Percentiles rank a stretch among this genome's conserved stretches.
These are phyloP conservation scores for Cyclocybe cylindracea DNA, from an alignment of 768 basidiomycete species.

Conservation along the genomic window DNA sequence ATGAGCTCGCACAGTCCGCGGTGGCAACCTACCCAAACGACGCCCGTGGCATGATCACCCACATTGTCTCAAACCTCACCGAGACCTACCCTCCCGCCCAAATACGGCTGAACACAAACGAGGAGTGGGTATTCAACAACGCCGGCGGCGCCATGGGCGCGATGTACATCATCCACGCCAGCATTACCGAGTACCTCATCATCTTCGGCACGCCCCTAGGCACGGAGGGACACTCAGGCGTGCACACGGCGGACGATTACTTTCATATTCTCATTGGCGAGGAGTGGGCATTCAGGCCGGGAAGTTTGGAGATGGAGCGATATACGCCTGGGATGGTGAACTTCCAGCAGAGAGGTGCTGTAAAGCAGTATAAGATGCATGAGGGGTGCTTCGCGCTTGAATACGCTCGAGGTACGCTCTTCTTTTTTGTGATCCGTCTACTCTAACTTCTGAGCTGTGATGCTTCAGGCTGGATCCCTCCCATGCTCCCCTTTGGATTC, in stretches of 20 bases:
- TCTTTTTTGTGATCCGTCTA: neutral
- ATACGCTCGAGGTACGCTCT: conserved; percentile 79
- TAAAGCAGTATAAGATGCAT: conserved; percentile 98
- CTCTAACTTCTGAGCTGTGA: neutral
- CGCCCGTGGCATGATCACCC: conserved; percentile 71
- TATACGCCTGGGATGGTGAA: conserved; percentile 87
- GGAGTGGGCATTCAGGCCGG: conserved; percentile 90
- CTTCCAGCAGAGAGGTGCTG: conserved; percentile 75
- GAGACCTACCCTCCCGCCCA: conserved; percentile 61
- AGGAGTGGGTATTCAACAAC: conserved; percentile 96
- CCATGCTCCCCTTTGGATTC: conserved; percentile 94
- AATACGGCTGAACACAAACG: conserved; percentile 58
- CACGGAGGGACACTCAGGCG: conserved; percentile 93
- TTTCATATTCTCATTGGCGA: conserved; percentile 95
- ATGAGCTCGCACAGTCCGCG: conserved; percentile 74
- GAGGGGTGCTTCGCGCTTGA: conserved; percentile 95
- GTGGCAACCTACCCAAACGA: conserved; percentile 66
- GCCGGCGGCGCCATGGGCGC: conserved; percentile 98
- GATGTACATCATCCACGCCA: conserved; percentile 97
- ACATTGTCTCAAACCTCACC: conserved; percentile 83
- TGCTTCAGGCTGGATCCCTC: conserved; percentile 90
- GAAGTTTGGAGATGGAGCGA: conserved; percentile 79
- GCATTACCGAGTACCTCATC: conserved; percentile 95
- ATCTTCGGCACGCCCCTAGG: conserved; percentile 96
- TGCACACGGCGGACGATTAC: conserved; percentile 97